These are phyloP conservation scores for Calocera viscosa DNA, from an alignment of 768 basidiomycete species.

Conservation along the genomic window DNA sequence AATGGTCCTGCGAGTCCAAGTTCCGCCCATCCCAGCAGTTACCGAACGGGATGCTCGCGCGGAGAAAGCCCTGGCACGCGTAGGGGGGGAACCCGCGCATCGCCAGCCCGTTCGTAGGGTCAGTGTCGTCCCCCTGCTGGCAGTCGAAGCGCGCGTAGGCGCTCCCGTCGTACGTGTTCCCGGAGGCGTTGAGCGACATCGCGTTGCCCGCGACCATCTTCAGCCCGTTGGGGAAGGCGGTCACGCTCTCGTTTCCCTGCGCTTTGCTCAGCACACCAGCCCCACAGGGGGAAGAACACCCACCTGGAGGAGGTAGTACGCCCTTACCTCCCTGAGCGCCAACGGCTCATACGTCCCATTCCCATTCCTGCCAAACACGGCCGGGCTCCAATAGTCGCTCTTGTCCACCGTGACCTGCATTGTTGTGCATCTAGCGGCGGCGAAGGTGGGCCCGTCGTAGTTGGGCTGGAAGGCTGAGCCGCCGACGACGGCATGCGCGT, in stretches of 20 bases:
- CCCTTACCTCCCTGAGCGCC: not conserved
- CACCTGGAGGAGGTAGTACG: not conserved
- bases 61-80: not conserved
- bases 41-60: constrained; percentile 19
- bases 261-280: not conserved
- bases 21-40: constrained; percentile 33
- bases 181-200: constrained; percentile 1
- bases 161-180: not conserved
- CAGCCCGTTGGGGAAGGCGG: not conserved
- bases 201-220: constrained; percentile 1
- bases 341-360: not conserved
- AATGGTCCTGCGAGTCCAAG: constrained; percentile 31
- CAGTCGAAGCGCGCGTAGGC: not conserved
- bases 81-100: not conserved
- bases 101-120: not conserved
- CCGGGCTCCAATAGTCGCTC: not conserved
- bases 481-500: not conserved
- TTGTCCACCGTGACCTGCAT: not conserved
- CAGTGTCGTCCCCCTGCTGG: not conserved
- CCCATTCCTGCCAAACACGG: not conserved
- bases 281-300: not conserved
- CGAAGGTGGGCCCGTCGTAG: not conserved
- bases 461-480: not conserved
- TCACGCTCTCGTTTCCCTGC: not conserved
- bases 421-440: not conserved